Conservation (phyloP, 1,284 basidiomycete species). For the Takashimella tepidaria region DNA sequence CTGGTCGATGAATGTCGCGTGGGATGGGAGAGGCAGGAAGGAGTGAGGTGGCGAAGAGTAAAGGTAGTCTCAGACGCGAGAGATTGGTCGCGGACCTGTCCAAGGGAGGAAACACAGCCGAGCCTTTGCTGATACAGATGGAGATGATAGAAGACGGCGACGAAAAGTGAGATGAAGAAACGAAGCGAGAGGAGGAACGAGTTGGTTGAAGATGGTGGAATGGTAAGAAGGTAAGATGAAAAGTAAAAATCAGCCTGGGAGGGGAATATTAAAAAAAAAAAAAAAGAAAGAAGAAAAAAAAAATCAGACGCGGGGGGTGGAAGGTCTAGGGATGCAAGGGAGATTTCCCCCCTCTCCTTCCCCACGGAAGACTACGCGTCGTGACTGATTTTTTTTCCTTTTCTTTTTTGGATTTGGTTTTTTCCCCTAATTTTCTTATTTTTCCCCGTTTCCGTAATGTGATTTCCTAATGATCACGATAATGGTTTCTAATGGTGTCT, state of each 20-base stretch:
- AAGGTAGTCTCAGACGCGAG: neutral
- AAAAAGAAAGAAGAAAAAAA: neutral
- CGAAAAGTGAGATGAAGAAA: neutral
- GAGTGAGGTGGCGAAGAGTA: neutral
- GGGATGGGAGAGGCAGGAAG: neutral
- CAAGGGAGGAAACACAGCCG: conserved; percentile 2
- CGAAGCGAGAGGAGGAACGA: neutral
- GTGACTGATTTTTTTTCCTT: neutral
- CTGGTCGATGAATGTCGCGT: neutral
- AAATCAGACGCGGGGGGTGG: neutral
- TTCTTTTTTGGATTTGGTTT: no score
- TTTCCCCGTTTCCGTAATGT: no score
- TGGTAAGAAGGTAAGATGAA: neutral
- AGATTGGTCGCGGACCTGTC: conserved; percentile 2
- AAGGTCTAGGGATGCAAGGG: no score
- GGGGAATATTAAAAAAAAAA: neutral
- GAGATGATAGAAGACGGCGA: neutral
- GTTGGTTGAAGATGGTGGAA: neutral
- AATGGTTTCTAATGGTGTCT: no score
- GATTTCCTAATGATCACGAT: no score
- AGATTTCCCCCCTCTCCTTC: neutral
- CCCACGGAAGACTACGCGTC: neutral
- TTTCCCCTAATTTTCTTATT: neutral
- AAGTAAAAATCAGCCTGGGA: neutral
- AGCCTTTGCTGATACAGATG: neutral